phyloP scores from a whole-genome alignment of 2,329 filamentous ascomycete species.

The Fusarium brachygibbosum region DNA sequence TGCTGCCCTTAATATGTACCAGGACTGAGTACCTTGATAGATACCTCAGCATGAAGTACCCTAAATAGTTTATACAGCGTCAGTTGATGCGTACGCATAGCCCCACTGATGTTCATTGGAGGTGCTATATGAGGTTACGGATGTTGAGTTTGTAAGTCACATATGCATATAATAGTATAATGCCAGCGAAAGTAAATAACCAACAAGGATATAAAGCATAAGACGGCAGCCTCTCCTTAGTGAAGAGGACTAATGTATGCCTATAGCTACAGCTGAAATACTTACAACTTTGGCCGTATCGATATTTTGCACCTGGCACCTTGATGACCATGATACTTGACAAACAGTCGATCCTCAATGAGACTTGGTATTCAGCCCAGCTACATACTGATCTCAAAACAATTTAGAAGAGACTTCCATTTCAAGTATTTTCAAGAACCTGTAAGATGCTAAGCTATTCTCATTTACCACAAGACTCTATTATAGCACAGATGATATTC shows the following conservation, averaged over 20 bases:
- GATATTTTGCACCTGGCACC: background rate
- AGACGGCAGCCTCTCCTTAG: no score
- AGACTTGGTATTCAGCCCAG: background rate
- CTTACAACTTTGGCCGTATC: background rate
- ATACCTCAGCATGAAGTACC: background rate
- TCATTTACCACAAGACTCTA: background rate
- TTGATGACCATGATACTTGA: conserved; percentile 9
- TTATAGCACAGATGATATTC: background rate
- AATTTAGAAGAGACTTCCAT: background rate
- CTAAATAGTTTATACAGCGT: conserved; percentile 27
- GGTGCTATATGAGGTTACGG: background rate
- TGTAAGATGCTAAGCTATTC: no score
- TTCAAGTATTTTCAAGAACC: background rate
- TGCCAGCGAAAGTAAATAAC: no score
- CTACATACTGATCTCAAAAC: background rate
- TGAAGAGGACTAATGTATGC: no score
- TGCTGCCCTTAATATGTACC: conserved; percentile 23
- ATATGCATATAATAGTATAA: background rate
- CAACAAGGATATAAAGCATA: background rate
- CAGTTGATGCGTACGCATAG: conserved; percentile 8
- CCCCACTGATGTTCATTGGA: conserved; percentile 8
- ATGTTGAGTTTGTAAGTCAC: background rate
- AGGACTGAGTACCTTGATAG: conserved; percentile 39
- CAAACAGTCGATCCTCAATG: background rate
- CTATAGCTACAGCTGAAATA: background rate